Base-by-base conservation (phyloP, 2,329 filamentous ascomycete genomes). In the Sphaerulina musiva region DNA sequence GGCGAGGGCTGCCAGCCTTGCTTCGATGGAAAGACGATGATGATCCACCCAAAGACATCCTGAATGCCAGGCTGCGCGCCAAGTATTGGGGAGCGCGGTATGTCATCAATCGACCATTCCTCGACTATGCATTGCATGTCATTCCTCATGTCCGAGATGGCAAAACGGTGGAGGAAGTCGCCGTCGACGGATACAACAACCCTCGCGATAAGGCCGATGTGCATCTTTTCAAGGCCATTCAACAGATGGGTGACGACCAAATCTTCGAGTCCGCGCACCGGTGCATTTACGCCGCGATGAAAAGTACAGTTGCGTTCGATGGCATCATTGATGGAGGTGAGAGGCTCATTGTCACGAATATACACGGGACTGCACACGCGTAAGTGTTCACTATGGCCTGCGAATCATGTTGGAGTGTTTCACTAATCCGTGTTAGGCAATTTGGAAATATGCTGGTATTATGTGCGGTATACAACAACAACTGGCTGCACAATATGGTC, bases 391-490 rank as follows among this genome's bases (percentile, higher is more conserved):
- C 45, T 40, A 9, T 49, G 41, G 4, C 5, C 26, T 29, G 26
- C 26, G 6, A n/a, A 23, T 20, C 11, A n/a, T 31, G 14, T 10
- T n/a, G 2, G 2, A 36, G n/a, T 3, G 36, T 10, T 12, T 20
- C 20, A 46, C 66, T 71, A 59, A 72, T 56, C 38, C 53, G 53
- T 53, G 20, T 11, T 48, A 95, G 91, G 5, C 93, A 98, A 89
- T 98, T 95, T 76, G 92, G 93, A 55, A 97, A 97, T 68, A 82
- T 96, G 66, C 77, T 97, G 46, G 89, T 95, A n/a, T 80, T 98
- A 2, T 83, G 88, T 26, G 90, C 92, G 1, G 87, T 86, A 3
- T 91, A 83, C 70, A 80, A 79, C 58, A 78, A 76, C 4, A 72
- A 78, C 26, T 61, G 58, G 43, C 78, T 95, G 1, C 72, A 73